phyloP scores from a whole-genome alignment of 345 rosid genomes.

The Eucalyptus coolabah region DNA sequence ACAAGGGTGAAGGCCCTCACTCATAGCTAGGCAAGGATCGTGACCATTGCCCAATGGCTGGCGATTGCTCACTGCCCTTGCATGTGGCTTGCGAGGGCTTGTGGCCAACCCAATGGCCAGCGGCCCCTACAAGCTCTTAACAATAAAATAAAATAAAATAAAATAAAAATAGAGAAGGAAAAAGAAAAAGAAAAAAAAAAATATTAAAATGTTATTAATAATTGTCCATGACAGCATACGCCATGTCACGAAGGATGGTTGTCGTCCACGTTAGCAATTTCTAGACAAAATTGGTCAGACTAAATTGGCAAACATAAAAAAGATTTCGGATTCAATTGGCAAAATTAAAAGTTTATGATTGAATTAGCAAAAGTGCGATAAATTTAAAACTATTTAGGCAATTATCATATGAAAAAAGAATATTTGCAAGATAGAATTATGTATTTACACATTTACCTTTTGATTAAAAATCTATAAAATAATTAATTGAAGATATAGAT shows the following conservation, averaged over 20 bases:
- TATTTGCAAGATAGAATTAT: not conserved
- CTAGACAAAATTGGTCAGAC: fast-evolving
- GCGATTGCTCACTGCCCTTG: too few relatives aligned
- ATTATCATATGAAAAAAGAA: not conserved
- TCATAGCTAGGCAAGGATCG: not conserved
- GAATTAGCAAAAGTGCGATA: not conserved
- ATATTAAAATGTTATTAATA: too few relatives aligned
- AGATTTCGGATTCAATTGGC: too few relatives aligned
- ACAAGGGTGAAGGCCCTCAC: too few relatives aligned
- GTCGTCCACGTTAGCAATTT: too few relatives aligned
- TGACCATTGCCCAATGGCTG: not conserved
- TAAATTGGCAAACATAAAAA: too few relatives aligned
- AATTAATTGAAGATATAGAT: not conserved
- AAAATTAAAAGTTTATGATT: too few relatives aligned
- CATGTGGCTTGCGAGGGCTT: not conserved
- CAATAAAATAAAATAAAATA: too few relatives aligned
- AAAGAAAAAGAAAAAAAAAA: not conserved
- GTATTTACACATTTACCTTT: not conserved
- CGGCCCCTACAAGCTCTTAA: not conserved
- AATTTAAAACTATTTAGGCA: too few relatives aligned
- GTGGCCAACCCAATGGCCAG: not conserved
- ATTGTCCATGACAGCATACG: too few relatives aligned
- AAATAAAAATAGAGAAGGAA: too few relatives aligned
- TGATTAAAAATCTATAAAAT: not conserved
- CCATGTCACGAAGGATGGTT: not conserved